These are phyloP conservation scores for Cinnamomum micranthum DNA, from an alignment of 164 flowering plant species.

Conservation along the genomic window DNA sequence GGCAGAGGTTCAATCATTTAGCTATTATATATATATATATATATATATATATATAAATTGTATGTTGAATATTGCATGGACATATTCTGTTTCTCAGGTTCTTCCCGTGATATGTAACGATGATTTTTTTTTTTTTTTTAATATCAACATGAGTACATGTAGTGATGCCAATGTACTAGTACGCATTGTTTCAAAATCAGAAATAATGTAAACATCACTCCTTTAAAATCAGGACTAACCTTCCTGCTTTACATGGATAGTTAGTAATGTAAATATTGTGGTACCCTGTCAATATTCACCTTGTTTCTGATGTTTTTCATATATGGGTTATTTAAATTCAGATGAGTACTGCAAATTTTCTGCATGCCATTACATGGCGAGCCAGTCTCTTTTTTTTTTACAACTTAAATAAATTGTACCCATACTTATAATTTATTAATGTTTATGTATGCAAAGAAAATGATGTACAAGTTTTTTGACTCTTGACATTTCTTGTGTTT, in stretches of 20 bases:
- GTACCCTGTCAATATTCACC: too few species aligned
- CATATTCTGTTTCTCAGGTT: not conserved
- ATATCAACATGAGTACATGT: not conserved
- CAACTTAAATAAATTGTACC: too few species aligned
- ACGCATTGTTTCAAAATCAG: too few species aligned
- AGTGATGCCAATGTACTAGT: too few species aligned
- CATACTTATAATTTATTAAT: not conserved
- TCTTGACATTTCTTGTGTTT: constrained; percentile 3
- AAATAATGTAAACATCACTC: too few species aligned
- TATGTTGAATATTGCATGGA: not conserved
- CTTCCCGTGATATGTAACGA: too few species aligned
- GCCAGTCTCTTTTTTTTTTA: not conserved
- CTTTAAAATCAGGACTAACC: too few species aligned
- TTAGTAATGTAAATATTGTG: too few species aligned
- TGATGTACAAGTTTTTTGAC: not conserved
- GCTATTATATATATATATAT: not conserved
- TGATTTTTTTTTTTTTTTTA: too few species aligned
- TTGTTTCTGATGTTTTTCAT: not conserved
- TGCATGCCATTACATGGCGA: not conserved
- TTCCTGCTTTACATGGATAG: too few species aligned
- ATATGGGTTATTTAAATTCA: not conserved
- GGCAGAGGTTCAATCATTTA: constrained; percentile 52
- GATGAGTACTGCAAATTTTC: not conserved
- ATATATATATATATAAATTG: not conserved
- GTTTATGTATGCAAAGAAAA: not conserved